phyloP scores from a whole-genome alignment of 169 alveolate species.

The Cryptosporidium ryanae region DNA sequence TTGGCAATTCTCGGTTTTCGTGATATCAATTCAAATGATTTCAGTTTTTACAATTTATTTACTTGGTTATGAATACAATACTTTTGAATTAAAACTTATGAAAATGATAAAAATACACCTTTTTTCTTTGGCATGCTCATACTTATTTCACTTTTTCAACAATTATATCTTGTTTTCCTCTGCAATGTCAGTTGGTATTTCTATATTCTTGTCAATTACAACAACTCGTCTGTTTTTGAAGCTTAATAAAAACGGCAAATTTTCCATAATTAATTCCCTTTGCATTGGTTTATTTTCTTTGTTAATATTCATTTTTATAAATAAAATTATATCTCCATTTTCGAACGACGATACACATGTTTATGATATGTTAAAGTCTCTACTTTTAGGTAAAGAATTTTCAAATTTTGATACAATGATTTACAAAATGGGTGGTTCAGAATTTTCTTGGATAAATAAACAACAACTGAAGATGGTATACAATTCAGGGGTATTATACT shows the following conservation, averaged over 20 bases:
- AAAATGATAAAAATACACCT: constrained; percentile 7
- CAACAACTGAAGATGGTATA: constrained; percentile 45
- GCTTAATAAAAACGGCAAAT: neutral
- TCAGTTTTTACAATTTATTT: constrained; percentile 24
- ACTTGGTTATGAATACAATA: constrained; percentile 23
- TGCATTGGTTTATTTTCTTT: neutral
- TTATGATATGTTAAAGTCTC: constrained; percentile 53
- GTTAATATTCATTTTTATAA: constrained; percentile 1
- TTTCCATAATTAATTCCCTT: neutral
- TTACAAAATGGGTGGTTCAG: constrained; percentile 77
- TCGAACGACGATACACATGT: constrained; percentile 77
- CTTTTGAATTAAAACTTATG: neutral
- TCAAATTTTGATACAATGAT: constrained; percentile 76
- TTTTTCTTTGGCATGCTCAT: neutral
- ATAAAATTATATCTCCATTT: constrained; percentile 21
- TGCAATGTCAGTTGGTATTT: constrained; percentile 23
- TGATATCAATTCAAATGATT: constrained; percentile 23
- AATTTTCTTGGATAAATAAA: constrained; percentile 56
- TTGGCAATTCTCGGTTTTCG: constrained; percentile 72
- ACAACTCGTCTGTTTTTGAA: neutral
- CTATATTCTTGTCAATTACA: constrained; percentile 10
- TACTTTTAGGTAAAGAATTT: constrained; percentile 40
- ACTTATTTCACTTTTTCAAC: constrained; percentile 17
- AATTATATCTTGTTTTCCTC: constrained; percentile 42
- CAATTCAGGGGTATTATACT: constrained; percentile 19